Percentiles rank a stretch among this genome's conserved stretches.
Evolutionary conservation across 371 early-diverging fungal genomes (phyloP).

Genomic region (Cokeromyces recurvatus): DNA sequence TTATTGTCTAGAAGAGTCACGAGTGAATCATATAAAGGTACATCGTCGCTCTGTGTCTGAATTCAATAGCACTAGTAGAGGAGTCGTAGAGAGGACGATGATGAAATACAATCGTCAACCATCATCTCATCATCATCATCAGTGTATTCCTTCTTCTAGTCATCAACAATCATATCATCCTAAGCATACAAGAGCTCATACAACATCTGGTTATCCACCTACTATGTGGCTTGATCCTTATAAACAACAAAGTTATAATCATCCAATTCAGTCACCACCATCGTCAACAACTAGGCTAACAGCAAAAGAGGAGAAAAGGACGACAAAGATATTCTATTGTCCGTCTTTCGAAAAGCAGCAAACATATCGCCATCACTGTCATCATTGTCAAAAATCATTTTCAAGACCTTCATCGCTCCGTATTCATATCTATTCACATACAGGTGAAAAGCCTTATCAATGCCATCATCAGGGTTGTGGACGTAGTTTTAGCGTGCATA

Average conservation of each 20-base stretch:
- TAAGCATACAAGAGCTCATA: slow-evolving; percentile 20
- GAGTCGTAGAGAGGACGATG: no score
- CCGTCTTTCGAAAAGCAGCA: not conserved
- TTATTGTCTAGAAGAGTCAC: no score
- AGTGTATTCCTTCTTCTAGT: not conserved
- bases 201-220: slow-evolving; percentile 25
- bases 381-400: slow-evolving; percentile 24
- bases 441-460: slow-evolving; percentile 69
- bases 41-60: slow-evolving; percentile 22
- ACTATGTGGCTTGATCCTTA: slow-evolving; percentile 10
- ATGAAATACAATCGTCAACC: no score
- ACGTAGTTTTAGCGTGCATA: slow-evolving; percentile 68
- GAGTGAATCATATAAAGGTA: no score
- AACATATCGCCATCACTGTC: slow-evolving; percentile 22
- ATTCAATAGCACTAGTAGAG: no score
- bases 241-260: no score
- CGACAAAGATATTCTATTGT: no score
- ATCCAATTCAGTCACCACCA: no score
- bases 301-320: no score
- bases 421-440: slow-evolving; percentile 70
- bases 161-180: not conserved
- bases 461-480: slow-evolving; percentile 62
- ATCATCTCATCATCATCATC: not conserved
- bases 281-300: no score
- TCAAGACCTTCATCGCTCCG: slow-evolving; percentile 42